Evolutionary conservation across 2,329 filamentous ascomycete species (phyloP).

Genomic region (Neoarthrinium moseri): DNA sequence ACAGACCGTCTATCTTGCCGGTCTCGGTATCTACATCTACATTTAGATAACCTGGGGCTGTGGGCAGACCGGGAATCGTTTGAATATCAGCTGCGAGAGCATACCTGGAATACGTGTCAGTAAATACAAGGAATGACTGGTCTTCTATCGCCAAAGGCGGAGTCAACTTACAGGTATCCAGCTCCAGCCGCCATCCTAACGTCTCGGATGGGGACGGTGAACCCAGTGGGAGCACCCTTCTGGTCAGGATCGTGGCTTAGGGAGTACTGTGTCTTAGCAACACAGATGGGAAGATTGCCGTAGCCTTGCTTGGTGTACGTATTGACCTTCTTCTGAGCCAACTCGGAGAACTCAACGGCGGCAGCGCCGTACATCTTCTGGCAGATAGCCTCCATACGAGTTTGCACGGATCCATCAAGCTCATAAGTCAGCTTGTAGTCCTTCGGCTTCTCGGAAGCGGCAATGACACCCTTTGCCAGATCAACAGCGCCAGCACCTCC

Average conservation of each 20-base stretch:
- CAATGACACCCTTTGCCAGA: constrained; percentile 82
- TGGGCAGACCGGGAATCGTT: constrained; percentile 94
- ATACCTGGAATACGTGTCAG: constrained; percentile 54
- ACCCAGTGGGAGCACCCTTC: constrained; percentile 93
- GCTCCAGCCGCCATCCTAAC: constrained; percentile 92
- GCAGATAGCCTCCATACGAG: constrained; percentile 88
- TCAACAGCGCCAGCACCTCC: constrained; percentile 89
- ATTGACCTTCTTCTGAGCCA: constrained; percentile 94
- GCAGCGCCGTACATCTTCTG: constrained; percentile 92
- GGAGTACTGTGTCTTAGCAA: constrained; percentile 98
- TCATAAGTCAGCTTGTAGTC: constrained; percentile 85
- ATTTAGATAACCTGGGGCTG: constrained; percentile 92
- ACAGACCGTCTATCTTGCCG: constrained; percentile 85
- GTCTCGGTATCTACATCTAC: constrained; percentile 82
- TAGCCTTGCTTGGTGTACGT: constrained; percentile 92
- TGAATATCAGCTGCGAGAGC: constrained; percentile 96
- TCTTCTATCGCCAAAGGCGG: neutral
- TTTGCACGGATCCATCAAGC: constrained; percentile 74
- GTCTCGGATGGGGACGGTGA: constrained; percentile 91
- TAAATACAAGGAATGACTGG: neutral
- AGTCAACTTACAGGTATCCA: constrained; percentile 72
- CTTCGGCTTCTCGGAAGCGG: constrained; percentile 78
- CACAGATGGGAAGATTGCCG: constrained; percentile 88
- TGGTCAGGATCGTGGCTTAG: constrained; percentile 88
- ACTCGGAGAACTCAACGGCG: constrained; percentile 87